Base-by-base conservation (phyloP, 495 filamentous ascomycete species). In the Penicillium daleae region DNA sequence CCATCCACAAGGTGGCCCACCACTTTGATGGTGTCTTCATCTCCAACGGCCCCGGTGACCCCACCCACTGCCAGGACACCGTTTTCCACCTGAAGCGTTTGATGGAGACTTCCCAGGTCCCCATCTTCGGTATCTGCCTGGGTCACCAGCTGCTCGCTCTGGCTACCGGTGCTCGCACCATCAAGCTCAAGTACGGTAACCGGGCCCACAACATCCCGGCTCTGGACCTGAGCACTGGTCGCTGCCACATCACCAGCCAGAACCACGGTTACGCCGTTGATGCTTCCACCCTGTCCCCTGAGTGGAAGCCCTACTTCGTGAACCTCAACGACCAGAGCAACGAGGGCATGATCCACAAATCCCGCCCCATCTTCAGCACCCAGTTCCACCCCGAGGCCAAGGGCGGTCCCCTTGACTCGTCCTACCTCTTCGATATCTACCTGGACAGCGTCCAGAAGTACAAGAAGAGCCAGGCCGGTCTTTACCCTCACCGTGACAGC, bases 181-280 rank as follows among this genome's bases (percentile, higher is more conserved):
- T 96, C 76, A 97, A 97, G 86, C 83, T 97, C 70, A 96, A 96
- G 83, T 97, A 97, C 76, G 93, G 93, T 73, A 97, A 97, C 86
- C 89, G 93, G 66, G 93, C 92, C 37, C 92, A 99, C 83, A 99
- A 99, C 80, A 98, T 99, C 66, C 95, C 95, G 17, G 92, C 92
- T 56, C 82, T 98, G 46, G 96, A 98, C 70, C 82, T 96, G 73
- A 96, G 91, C 56, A 97, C 94, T 31, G 96, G 96, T 26, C 90
- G 92, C 75, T 98, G 94, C 87, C 95, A 98, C 81, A 98, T 98
- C 79, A 98, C 95, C 49, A 90, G 86, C 70, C 95, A 99, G 82
- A 99, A 99, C 80, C 95, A 99, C 78, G 95, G 95, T 49, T 99
- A 99, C 70, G 95, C 95, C 19, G 93, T 99, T 49, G 95, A 98